These are phyloP conservation scores for Solanum rostratum DNA, from an alignment of 257 asterid species.

Conservation along the genomic window DNA sequence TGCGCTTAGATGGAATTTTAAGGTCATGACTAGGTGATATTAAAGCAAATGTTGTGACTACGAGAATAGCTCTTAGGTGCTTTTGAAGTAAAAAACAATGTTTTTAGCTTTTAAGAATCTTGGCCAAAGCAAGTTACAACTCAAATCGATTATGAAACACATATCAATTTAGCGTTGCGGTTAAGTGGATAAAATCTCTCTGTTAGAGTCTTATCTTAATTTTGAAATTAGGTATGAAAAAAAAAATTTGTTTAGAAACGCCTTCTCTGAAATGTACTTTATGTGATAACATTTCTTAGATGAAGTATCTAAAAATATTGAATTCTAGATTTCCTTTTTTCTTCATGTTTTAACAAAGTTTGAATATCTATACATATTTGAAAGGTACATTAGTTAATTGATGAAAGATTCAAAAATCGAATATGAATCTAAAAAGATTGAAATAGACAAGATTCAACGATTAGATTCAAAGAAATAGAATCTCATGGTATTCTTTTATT, in stretches of 20 bases:
- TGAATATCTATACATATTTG: background rate
- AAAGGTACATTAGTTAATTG: background rate
- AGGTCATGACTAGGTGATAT: background rate
- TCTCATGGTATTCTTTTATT: background rate
- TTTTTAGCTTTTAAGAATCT: background rate
- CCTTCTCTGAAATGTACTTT: rapidly evolving
- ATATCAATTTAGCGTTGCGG: background rate
- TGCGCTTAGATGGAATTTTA: background rate
- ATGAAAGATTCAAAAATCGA: background rate
- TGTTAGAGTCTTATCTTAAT: background rate
- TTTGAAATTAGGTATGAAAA: background rate
- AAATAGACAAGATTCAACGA: background rate
- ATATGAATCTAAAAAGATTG: background rate
- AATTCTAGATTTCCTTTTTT: background rate
- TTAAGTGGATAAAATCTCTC: background rate
- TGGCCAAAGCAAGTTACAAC: background rate
- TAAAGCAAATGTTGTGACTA: too few species aligned
- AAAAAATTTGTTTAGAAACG: rapidly evolving
- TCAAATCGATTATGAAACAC: background rate
- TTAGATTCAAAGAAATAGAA: background rate
- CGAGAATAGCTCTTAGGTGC: background rate
- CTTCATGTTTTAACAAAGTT: background rate
- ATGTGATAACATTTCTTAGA: too few species aligned
- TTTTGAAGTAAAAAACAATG: too few species aligned
- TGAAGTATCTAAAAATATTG: background rate